These are phyloP conservation scores for Puccinia coronata DNA, from an alignment of 1,284 basidiomycete species.

Conservation along the genomic window DNA sequence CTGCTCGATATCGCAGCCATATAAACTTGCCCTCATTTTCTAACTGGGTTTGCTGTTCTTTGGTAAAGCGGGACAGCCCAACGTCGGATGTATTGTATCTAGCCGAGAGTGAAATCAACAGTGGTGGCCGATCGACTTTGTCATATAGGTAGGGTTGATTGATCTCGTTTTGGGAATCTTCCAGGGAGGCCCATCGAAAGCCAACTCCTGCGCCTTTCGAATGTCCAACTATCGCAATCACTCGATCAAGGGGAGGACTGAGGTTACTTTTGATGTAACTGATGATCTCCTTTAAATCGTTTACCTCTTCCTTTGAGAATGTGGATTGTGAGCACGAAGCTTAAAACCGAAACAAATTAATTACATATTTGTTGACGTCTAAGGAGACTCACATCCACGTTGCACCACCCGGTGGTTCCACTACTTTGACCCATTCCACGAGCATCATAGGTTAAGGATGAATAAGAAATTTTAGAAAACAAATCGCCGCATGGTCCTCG, in stretches of 20 bases:
- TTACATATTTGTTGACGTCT: no score
- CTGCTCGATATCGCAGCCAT: slow-evolving; percentile 28
- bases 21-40: slow-evolving; percentile 27
- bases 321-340: neutral
- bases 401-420: slow-evolving; percentile 31
- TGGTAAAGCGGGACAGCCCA: slow-evolving; percentile 32
- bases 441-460: slow-evolving; percentile 29
- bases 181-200: no score
- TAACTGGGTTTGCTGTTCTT: slow-evolving; percentile 23
- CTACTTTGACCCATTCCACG: slow-evolving; percentile 40
- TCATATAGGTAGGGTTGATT: slow-evolving; percentile 18
- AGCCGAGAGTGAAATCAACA: slow-evolving; percentile 26
- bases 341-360: no score
- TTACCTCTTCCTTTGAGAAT: slow-evolving; percentile 26
- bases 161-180: neutral
- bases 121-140: slow-evolving; percentile 20
- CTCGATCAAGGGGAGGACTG: slow-evolving; percentile 19
- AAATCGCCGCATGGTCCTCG: slow-evolving; percentile 32
- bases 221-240: slow-evolving; percentile 33
- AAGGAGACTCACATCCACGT: slow-evolving; percentile 35
- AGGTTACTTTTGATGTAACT: slow-evolving; percentile 16
- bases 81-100: slow-evolving; percentile 23
- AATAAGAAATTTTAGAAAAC: slow-evolving; percentile 13
- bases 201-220: slow-evolving; percentile 33
- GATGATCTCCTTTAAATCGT: slow-evolving; percentile 27